Evolutionary conservation across 2,329 filamentous ascomycete species (phyloP).

Genomic region (Xylariaceae sp.): DNA sequence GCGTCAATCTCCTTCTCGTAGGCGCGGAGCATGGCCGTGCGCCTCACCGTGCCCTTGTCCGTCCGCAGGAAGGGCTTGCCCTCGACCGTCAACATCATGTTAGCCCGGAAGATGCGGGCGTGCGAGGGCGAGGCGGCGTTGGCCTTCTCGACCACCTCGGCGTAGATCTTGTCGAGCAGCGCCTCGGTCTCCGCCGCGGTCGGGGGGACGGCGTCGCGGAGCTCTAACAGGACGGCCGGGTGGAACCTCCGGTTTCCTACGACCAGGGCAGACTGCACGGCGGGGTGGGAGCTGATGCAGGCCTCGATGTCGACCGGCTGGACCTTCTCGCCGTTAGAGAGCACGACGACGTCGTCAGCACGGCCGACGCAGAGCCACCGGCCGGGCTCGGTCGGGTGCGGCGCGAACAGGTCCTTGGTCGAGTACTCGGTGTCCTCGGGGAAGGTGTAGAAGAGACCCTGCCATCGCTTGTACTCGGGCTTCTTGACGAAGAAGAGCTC

Average conservation of each 20-base stretch:
- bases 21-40: conserved; percentile 18
- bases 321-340: conserved; percentile 22
- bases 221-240: conserved; percentile 19
- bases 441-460: conserved; percentile 23
- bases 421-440: conserved; percentile 20
- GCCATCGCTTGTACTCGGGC: conserved; percentile 19
- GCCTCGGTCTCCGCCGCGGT: conserved; percentile 13
- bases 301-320: conserved; percentile 22
- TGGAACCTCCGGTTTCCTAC: conserved; percentile 22
- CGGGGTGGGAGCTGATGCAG: conserved; percentile 17
- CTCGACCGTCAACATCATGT: conserved; percentile 21
- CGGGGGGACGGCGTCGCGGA: conserved; percentile 10
- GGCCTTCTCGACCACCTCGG: conserved; percentile 20
- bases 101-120: conserved; percentile 20
- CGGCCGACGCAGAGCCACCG: conserved; percentile 22
- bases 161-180: conserved; percentile 19
- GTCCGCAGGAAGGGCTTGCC: conserved; percentile 26
- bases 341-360: conserved; percentile 22
- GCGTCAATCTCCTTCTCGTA: conserved; percentile 25
- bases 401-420: conserved; percentile 21
- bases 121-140: conserved; percentile 19
- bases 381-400: conserved; percentile 18
- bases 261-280: conserved; percentile 20
- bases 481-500: conserved; percentile 23
- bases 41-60: conserved; percentile 26